Evolutionary conservation across 2,329 filamentous ascomycete species (phyloP).

Genomic region (Gaeumannomyces tritici): DNA sequence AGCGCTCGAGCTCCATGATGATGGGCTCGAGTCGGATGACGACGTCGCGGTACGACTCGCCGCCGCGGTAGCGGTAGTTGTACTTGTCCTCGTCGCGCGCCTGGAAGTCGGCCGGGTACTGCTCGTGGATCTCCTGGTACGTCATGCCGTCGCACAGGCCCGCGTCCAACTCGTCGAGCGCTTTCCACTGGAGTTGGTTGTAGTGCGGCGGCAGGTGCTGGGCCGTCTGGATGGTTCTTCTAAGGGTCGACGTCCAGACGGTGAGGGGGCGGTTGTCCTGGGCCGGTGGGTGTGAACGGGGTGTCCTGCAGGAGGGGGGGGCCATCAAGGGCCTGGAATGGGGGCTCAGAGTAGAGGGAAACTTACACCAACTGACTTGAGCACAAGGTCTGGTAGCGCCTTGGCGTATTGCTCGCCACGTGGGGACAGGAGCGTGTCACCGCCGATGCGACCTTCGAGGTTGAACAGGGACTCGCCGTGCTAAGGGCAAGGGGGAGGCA

Average conservation of each 20-base stretch:
- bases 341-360: constrained; percentile 10
- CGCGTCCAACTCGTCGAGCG: constrained; percentile 90
- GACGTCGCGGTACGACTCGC: constrained; percentile 91
- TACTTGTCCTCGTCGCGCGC: constrained; percentile 98
- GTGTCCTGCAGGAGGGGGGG: background rate
- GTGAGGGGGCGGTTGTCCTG: constrained; percentile 52
- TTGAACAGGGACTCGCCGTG: constrained; percentile 95
- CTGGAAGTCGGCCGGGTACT: constrained; percentile 88
- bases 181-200: constrained; percentile 97
- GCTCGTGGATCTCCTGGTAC: constrained; percentile 86
- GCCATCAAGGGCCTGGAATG: background rate
- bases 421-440: constrained; percentile 77
- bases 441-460: constrained; percentile 81
- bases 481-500: constrained; percentile 28
- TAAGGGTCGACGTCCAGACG: constrained; percentile 55
- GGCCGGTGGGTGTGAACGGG: background rate
- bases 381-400: constrained; percentile 75
- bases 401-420: constrained; percentile 82
- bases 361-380: constrained; percentile 75
- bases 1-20: constrained; percentile 97
- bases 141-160: constrained; percentile 95
- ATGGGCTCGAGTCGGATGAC: constrained; percentile 97
- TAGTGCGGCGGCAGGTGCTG: constrained; percentile 72
- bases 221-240: constrained; percentile 84
- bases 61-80: constrained; percentile 97